A percentile compares a stretch with the other conserved stretches of the same genome.
phyloP scores from a whole-genome alignment of 1,284 basidiomycete genomes.

The Puccinia horiana region DNA sequence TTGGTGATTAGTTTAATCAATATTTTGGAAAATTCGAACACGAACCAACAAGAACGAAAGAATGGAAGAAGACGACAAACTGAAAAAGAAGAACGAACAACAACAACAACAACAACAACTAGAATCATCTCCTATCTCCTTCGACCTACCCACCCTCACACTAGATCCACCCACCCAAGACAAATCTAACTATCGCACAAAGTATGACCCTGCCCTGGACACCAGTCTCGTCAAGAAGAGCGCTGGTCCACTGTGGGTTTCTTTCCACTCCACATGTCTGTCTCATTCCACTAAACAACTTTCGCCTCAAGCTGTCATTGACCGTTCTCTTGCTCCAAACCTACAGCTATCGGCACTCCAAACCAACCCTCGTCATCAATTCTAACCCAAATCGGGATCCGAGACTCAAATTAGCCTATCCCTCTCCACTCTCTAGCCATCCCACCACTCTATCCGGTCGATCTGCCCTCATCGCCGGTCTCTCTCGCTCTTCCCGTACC shows the following conservation, averaged over 20 bases:
- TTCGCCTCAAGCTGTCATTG: not conserved
- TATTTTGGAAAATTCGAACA: not conserved
- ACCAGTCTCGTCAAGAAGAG: conserved; percentile 48
- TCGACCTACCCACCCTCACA: conserved; percentile 50
- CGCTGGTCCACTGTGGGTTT: conserved; percentile 48
- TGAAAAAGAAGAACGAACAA: not conserved
- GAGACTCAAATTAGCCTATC: conserved; percentile 50
- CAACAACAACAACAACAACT: not conserved
- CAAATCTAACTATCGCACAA: conserved; percentile 55
- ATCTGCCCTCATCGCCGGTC: conserved; percentile 51
- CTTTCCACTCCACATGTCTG: conserved; percentile 23
- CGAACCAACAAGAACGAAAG: not conserved
- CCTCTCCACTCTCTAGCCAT: conserved; percentile 49
- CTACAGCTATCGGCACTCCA: conserved; percentile 45
- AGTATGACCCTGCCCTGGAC: conserved; percentile 55
- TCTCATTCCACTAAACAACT: conserved; percentile 12
- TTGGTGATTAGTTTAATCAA: no score
- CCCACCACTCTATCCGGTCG: conserved; percentile 50
- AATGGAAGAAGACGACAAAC: not conserved
- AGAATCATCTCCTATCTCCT: conserved; percentile 52
- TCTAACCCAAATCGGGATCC: conserved; percentile 26
- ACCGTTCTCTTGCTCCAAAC: not conserved
- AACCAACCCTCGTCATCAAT: conserved; percentile 32
- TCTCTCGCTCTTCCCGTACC: conserved; percentile 34
- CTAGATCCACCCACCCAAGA: conserved; percentile 50